A percentile compares a stretch with the other conserved stretches of the same genome.
phyloP scores from a whole-genome alignment of 23 red algal genomes.

The Gracilaria domingensis region DNA sequence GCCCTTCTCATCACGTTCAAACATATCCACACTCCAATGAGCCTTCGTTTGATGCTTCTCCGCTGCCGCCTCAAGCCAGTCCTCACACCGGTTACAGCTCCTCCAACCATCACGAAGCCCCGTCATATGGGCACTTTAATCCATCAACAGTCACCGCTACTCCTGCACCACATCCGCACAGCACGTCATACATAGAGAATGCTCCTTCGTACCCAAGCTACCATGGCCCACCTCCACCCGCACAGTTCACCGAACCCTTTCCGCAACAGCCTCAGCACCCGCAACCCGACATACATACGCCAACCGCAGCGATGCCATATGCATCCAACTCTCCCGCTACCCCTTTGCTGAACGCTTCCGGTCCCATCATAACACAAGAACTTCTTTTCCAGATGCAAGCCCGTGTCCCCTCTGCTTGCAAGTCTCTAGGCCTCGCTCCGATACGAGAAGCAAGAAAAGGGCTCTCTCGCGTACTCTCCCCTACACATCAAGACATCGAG shows the following conservation, averaged over 20 bases:
- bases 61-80: no score
- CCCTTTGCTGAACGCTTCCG: constrained; percentile 7
- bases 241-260: not conserved
- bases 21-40: no score
- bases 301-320: not conserved
- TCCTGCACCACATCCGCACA: no score
- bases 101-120: no score
- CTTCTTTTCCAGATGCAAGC: constrained; percentile 33
- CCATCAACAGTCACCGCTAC: no score
- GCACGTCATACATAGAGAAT: no score
- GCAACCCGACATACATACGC: not conserved
- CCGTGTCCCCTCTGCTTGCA: constrained; percentile 7
- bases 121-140: no score
- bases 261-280: not conserved
- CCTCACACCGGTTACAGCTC: no score
- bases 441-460: constrained; percentile 36
- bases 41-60: no score
- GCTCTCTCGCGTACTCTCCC: constrained; percentile 26
- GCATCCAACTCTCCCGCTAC: not conserved
- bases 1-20: no score
- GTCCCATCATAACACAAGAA: not conserved
- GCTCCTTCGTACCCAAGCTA: no score
- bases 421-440: not conserved
- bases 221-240: not conserved
- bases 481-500: not conserved